A percentile compares a stretch with the other conserved stretches of the same genome.
phyloP scores from a whole-genome alignment of 148 eudicot species.

The Fagopyrum homotropicum region DNA sequence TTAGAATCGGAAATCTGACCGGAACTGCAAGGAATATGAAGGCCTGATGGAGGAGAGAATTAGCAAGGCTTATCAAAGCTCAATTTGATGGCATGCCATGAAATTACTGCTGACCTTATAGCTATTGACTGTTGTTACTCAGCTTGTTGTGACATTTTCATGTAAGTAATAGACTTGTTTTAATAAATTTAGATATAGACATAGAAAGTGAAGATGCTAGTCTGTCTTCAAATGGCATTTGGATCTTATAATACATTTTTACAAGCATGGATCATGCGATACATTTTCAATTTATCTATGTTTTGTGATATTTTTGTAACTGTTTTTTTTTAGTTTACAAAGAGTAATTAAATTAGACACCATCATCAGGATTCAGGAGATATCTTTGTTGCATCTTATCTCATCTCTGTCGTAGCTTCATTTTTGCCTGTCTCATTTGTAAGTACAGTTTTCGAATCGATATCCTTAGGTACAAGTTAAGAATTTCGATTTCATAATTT shows the following conservation, averaged over 20 bases:
- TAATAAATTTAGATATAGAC: background rate
- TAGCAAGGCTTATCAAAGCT: too few species aligned
- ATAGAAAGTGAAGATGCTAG: background rate
- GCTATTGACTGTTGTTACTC: background rate
- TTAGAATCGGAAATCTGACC: background rate
- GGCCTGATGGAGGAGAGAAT: too few species aligned
- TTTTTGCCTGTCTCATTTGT: too few species aligned
- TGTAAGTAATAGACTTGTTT: background rate
- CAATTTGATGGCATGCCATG: background rate
- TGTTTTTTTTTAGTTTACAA: too few species aligned
- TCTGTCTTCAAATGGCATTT: background rate
- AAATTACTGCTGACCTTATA: background rate
- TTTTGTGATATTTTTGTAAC: background rate
- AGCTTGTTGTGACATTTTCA: background rate
- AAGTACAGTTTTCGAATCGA: too few species aligned
- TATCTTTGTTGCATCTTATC: too few species aligned
- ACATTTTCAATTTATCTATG: background rate
- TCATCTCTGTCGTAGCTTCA: too few species aligned
- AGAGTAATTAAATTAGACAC: too few species aligned
- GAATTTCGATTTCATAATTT: too few species aligned
- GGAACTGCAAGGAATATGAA: background rate
- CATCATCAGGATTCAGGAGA: too few species aligned
- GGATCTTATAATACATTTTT: background rate
- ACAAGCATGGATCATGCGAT: background rate
- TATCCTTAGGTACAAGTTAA: too few species aligned